Evolutionary conservation across 1,139 yeast genomes (phyloP).

Genomic region (Diutina rugosa): DNA sequence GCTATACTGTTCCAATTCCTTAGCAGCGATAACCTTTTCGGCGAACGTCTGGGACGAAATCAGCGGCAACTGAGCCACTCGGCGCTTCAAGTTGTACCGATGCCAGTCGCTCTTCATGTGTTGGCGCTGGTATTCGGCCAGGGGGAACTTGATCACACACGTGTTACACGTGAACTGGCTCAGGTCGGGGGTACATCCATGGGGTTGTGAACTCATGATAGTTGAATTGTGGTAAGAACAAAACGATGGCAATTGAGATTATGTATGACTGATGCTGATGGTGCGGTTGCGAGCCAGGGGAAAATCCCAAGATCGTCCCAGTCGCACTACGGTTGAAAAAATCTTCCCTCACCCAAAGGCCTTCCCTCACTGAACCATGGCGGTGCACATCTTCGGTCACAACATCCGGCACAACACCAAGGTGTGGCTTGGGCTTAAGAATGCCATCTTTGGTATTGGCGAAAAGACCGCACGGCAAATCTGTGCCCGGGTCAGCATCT

Average conservation of each 20-base stretch:
- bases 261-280: not conserved
- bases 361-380: conserved; percentile 29
- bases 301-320: not conserved
- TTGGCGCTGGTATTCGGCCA: conserved; percentile 21
- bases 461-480: conserved; percentile 57
- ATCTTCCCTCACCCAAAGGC: not conserved
- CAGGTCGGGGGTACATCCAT: not conserved
- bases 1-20: conserved; percentile 4
- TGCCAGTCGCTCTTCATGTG: conserved; percentile 71
- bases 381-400: conserved; percentile 65
- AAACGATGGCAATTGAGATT: not conserved
- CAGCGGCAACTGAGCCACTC: conserved; percentile 47
- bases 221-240: not conserved
- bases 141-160: not conserved
- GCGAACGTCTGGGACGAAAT: conserved; percentile 37
- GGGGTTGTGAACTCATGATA: not conserved
- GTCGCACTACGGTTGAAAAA: not conserved
- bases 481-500: conserved; percentile 81
- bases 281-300: not conserved
- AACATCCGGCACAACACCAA: conserved; percentile 43
- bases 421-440: conserved; percentile 56
- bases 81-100: conserved; percentile 46
- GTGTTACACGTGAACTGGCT: not conserved
- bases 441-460: conserved; percentile 82
- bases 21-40: conserved; percentile 24